These are phyloP conservation scores for Tritrichomonas foetus DNA, from an alignment of 208 protist genomes.

Conservation along the genomic window DNA sequence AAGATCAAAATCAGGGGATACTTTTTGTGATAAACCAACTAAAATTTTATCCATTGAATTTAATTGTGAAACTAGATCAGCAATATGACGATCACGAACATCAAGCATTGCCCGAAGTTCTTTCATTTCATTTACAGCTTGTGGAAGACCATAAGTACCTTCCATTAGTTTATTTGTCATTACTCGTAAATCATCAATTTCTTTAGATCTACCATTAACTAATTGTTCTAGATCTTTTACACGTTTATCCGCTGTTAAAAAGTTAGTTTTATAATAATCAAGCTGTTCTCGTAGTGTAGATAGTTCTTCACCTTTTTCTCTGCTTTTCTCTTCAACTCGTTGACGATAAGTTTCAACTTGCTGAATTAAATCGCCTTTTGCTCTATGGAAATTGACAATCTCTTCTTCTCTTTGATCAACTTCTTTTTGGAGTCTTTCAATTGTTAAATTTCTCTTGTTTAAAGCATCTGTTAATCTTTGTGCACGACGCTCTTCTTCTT, in stretches of 20 bases:
- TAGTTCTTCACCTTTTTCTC: background rate
- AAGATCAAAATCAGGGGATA: background rate
- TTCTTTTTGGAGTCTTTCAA: background rate
- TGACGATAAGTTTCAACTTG: background rate
- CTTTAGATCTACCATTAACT: background rate
- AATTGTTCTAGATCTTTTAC: background rate
- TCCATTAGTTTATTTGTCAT: background rate
- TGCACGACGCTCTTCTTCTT: background rate
- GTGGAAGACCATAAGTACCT: background rate
- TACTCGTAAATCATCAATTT: background rate
- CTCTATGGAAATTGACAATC: background rate
- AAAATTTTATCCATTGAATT: conserved; percentile 41
- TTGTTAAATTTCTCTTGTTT: background rate
- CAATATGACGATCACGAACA: background rate
- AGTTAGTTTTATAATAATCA: background rate
- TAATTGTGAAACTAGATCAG: background rate
- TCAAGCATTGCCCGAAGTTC: background rate
- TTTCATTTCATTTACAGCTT: background rate
- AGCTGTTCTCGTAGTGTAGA: background rate
- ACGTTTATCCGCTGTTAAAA: background rate
- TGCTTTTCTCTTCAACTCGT: background rate
- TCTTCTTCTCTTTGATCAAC: background rate
- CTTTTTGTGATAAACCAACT: background rate
- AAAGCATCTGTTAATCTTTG: background rate
- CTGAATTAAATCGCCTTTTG: background rate